These are phyloP conservation scores for Galerina sulciceps DNA, from an alignment of 768 basidiomycete genomes.

Conservation along the genomic window DNA sequence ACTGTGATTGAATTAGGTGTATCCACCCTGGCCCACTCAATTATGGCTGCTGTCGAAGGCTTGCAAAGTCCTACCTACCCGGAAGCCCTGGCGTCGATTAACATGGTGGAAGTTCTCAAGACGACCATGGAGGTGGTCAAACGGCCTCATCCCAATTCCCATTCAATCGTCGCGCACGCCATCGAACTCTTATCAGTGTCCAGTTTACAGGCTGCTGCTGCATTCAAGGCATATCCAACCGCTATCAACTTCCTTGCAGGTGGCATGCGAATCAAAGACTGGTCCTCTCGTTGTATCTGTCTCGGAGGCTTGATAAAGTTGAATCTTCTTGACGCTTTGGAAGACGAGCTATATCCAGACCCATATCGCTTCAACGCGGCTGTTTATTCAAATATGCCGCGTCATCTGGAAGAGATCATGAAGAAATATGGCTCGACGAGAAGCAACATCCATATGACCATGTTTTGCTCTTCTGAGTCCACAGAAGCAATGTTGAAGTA, in stretches of 20 bases:
- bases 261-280: conserved; percentile 56
- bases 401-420: too few species aligned
- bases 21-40: conserved; percentile 53
- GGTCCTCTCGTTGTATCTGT: conserved; percentile 52
- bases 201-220: conserved; percentile 46
- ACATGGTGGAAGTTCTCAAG: conserved; percentile 47
- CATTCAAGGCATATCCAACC: conserved; percentile 46
- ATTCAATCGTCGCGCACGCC: conserved; percentile 52
- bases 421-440: too few species aligned
- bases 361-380: too few species aligned
- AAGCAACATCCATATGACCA: conserved; percentile 35
- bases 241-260: conserved; percentile 57
- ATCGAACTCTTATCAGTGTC: conserved; percentile 50
- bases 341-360: too few species aligned
- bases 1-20: conserved; percentile 54
- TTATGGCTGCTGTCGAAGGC: conserved; percentile 45
- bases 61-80: conserved; percentile 42
- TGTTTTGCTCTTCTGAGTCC: conserved; percentile 40
- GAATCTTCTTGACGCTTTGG: too few species aligned
- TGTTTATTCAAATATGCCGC: too few species aligned
- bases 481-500: conserved; percentile 55
- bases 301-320: conserved; percentile 55
- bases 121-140: conserved; percentile 44
- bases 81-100: conserved; percentile 40
- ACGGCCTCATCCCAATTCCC: conserved; percentile 36